Evolutionary conservation across 2,329 filamentous ascomycete genomes (phyloP), one percentile per base, ranked within the genome.

Genomic region (Fusarium keratoplasticum): DNA sequence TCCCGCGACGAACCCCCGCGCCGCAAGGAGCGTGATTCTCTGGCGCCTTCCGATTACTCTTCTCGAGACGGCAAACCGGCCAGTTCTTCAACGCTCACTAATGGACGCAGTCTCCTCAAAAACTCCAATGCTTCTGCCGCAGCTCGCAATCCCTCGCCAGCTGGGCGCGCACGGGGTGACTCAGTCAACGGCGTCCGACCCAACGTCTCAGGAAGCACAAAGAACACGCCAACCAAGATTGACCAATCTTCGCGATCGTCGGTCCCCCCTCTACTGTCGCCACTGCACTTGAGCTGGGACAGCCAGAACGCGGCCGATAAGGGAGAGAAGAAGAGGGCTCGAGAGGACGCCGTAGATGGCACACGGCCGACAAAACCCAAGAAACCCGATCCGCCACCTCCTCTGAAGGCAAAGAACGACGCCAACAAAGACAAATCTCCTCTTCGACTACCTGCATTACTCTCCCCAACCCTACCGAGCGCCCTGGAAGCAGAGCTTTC

Each of bases 401-500:
- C 72, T 11, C 71, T 78, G 0, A 75, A 76, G 8, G 14, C 76
- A 76, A 87, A 62, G 68, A 74, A 69, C 54, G 71, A 74, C 4
- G 10, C 75, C 22, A 87, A 83, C 74, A 87, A 83, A 70, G 80
- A 83, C 22, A 84, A 78, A 59, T 78, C 82, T 1, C 78, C 83
- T 0, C 36, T 80, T 10, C 81, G 81, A 55, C 79, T 90, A 29
- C 89, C 88, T 1, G 81, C 85, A 0, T 81, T 90, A 8, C 81
- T 91, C 13, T 91, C 89, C 0, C 89, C 89, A 0, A 90, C 88
- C 0, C 78, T 91, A 8, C 89, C 89, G 1, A 82, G 87, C 0
- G 78, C 86, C 20, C 81, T 91, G 0, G 87, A 90, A 69, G 86
- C 79, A 5, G 82, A 82, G 65, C 66, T 83, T 36, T 78, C 68